These are phyloP conservation scores for Talaromyces funiculosus DNA, from an alignment of 2,329 filamentous ascomycete species.

Conservation along the genomic window DNA sequence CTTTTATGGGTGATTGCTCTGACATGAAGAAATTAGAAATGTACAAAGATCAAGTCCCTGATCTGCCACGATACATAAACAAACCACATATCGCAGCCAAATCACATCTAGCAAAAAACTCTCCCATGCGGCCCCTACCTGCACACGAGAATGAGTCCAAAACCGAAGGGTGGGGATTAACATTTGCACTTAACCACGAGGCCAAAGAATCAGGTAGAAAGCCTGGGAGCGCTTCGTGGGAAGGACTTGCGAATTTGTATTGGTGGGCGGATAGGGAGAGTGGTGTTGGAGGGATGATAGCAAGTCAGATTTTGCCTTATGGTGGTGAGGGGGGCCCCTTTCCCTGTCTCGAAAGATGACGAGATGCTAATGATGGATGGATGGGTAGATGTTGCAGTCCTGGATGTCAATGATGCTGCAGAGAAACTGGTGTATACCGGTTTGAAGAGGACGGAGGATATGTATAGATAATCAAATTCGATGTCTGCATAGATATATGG, in stretches of 20 bases:
- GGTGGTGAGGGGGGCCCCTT: conserved; percentile 19
- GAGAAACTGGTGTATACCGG: conserved; percentile 9
- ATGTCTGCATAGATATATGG: not conserved
- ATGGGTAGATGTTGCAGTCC: conserved; percentile 6
- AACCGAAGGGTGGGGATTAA: conserved; percentile 62
- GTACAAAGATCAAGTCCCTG: conserved; percentile 56
- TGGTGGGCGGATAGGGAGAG: conserved; percentile 56
- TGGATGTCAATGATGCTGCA: conserved; percentile 8
- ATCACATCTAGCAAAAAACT: conserved; percentile 43
- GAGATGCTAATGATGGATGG: not conserved
- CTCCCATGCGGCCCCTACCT: not conserved
- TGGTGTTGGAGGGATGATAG: conserved; percentile 50
- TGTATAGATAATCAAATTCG: not conserved
- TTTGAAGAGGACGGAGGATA: not conserved
- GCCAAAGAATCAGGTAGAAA: conserved; percentile 47
- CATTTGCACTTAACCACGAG: conserved; percentile 36
- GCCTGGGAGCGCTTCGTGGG: conserved; percentile 48
- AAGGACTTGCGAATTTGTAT: conserved; percentile 52
- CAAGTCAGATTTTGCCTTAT: conserved; percentile 48
- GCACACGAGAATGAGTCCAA: conserved; percentile 15
- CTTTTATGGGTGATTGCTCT: not conserved
- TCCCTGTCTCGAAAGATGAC: not conserved
- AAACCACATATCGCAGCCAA: conserved; percentile 44
- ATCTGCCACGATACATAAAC: conserved; percentile 51
- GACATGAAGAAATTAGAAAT: conserved; percentile 36